These are phyloP conservation scores for Globisporangium echinulatum DNA, from an alignment of 352 stramenopile species.

Conservation along the genomic window DNA sequence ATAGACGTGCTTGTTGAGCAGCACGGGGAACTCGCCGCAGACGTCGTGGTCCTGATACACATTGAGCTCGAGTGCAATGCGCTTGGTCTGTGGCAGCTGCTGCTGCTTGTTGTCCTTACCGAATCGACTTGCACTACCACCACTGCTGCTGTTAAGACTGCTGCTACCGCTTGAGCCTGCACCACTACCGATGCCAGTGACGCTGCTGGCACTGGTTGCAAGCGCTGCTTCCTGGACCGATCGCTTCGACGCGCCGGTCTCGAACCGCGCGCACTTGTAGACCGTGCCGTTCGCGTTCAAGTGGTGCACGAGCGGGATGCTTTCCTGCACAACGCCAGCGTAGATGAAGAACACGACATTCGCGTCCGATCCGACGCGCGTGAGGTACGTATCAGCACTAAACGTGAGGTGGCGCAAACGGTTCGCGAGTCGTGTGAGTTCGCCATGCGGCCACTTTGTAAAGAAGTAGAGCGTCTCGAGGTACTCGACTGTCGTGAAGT, in stretches of 20 bases:
- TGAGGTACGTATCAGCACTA: slow-evolving; percentile 54
- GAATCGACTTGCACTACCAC: background rate
- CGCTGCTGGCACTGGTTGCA: slow-evolving; percentile 9
- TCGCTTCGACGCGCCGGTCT: slow-evolving; percentile 24
- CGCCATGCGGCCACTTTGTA: slow-evolving; percentile 61
- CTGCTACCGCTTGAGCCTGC: slow-evolving; percentile 9
- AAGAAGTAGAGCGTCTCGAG: slow-evolving; percentile 81
- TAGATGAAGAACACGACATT: slow-evolving; percentile 81
- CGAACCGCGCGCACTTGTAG: slow-evolving; percentile 36
- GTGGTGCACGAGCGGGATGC: slow-evolving; percentile 56
- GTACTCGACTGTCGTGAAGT: slow-evolving; percentile 81
- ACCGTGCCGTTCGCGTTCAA: slow-evolving; percentile 61
- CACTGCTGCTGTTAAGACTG: slow-evolving; percentile 9
- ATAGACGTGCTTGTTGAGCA: slow-evolving; percentile 53
- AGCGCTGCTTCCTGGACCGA: slow-evolving; percentile 20
- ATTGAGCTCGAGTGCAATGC: slow-evolving; percentile 62
- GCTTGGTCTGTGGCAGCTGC: slow-evolving; percentile 27
- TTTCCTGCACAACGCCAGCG: slow-evolving; percentile 68
- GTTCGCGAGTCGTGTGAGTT: slow-evolving; percentile 67
- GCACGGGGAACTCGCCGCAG: slow-evolving; percentile 58
- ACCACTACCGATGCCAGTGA: background rate
- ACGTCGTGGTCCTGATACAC: slow-evolving; percentile 81
- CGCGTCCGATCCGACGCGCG: slow-evolving; percentile 59
- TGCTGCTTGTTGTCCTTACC: slow-evolving; percentile 14
- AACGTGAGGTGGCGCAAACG: slow-evolving; percentile 59